Evolutionary conservation across 345 rosid genomes (phyloP).

Genomic region (Brassica cretica): DNA sequence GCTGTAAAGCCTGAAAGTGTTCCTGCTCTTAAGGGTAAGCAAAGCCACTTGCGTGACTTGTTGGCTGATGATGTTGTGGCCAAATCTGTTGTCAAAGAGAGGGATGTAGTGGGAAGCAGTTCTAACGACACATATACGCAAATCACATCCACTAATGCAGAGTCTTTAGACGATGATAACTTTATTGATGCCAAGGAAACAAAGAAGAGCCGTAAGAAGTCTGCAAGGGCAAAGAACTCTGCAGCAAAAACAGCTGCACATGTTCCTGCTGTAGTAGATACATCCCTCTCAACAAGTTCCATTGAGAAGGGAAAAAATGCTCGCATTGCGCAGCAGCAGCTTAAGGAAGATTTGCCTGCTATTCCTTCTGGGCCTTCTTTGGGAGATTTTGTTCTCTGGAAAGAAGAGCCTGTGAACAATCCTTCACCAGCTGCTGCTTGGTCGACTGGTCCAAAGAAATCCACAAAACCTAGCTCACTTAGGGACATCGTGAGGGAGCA

Average conservation of each 20-base stretch:
- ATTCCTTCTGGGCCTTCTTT: constrained; percentile 91
- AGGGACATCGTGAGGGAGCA: constrained; percentile 95
- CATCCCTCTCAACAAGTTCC: constrained; percentile 56
- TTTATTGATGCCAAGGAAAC: constrained; percentile 91
- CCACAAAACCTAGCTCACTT: constrained; percentile 65
- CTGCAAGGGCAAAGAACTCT: constrained; percentile 74
- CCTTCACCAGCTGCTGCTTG: constrained; percentile 76
- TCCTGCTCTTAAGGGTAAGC: constrained; percentile 49
- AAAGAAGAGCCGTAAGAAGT: constrained; percentile 84
- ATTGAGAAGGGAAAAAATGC: constrained; percentile 72
- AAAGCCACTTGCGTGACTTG: constrained; percentile 72
- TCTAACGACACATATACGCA: constrained; percentile 39
- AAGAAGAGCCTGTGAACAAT: constrained; percentile 59
- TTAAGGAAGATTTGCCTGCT: constrained; percentile 68
- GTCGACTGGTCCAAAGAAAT: constrained; percentile 72
- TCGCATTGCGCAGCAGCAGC: constrained; percentile 60
- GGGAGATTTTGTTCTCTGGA: constrained; percentile 97
- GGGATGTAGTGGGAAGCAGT: constrained; percentile 40
- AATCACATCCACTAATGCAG: constrained; percentile 37
- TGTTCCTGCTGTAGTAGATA: constrained; percentile 51
- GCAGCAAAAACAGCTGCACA: constrained; percentile 50
- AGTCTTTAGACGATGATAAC: constrained; percentile 58
- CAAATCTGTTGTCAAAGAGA: constrained; percentile 52
- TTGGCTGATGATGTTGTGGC: constrained; percentile 65
- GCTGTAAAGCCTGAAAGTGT: constrained; percentile 49